Conservation (phyloP, 2,329 filamentous ascomycete genomes). For the Paraphaeosphaeria sporulosa region DNA sequence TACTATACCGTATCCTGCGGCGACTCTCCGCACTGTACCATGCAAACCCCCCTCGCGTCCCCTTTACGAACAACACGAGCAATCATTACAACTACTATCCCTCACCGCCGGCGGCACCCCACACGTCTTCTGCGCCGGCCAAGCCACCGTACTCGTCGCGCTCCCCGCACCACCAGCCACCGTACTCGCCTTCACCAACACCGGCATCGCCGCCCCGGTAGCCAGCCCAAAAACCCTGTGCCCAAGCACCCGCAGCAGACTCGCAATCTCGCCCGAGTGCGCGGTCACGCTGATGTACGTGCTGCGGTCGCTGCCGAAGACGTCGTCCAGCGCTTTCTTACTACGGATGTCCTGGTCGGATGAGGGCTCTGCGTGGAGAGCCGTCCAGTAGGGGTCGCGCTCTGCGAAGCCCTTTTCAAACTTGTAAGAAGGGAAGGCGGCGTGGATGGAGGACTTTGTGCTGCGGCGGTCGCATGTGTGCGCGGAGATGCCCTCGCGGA, state of each 20-base stretch:
- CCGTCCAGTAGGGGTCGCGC: constrained; percentile 61
- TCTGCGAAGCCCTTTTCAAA: constrained; percentile 71
- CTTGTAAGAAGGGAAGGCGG: constrained; percentile 60
- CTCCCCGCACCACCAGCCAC: constrained; percentile 41
- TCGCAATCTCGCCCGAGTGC: constrained; percentile 66
- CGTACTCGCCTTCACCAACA: constrained; percentile 68
- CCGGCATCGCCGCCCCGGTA: constrained; percentile 74
- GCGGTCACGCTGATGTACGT: constrained; percentile 63
- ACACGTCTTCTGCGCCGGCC: constrained; percentile 37
- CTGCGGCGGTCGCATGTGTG: constrained; percentile 74
- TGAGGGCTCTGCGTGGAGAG: constrained; percentile 58
- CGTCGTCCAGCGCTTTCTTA: constrained; percentile 58
- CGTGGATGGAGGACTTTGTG: constrained; percentile 61
- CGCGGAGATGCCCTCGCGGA: constrained; percentile 71
- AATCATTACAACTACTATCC: constrained; percentile 45
- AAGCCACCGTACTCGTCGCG: constrained; percentile 41
- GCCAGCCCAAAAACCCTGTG: constrained; percentile 68
- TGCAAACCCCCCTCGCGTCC: background rate
- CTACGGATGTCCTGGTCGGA: constrained; percentile 59
- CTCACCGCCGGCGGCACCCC: constrained; percentile 36
- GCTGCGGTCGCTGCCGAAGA: constrained; percentile 58
- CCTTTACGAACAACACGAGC: constrained; percentile 40
- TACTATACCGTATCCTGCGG: too few relatives aligned
- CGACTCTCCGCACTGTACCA: too few relatives aligned
- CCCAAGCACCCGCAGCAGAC: constrained; percentile 63